Conservation (phyloP, 441 rosid genomes). For the Pelargonium citronellum region DNA sequence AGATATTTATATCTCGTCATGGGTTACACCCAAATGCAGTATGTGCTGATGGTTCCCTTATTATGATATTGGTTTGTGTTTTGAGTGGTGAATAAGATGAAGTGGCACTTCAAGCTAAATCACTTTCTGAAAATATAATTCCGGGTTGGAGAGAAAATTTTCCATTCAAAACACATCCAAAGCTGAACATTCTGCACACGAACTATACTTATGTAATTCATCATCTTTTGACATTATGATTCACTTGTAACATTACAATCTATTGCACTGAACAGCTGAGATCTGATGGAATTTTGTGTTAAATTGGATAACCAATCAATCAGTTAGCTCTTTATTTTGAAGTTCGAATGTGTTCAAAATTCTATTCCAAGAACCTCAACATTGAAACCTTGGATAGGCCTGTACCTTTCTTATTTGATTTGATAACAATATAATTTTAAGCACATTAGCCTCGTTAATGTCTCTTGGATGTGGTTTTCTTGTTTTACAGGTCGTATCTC, state of each 20-base stretch:
- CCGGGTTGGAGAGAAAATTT: not conserved
- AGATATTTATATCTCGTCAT: not conserved
- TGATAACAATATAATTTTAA: not conserved
- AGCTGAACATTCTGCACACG: not conserved
- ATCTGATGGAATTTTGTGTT: not conserved
- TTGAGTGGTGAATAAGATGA: not conserved
- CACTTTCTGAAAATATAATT: not conserved
- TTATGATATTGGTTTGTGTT: not conserved
- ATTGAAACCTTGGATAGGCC: not conserved
- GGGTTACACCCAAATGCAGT: too few species aligned
- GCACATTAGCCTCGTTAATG: slow-evolving; percentile 6
- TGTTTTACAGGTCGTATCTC: slow-evolving; percentile 63
- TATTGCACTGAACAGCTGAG: not conserved
- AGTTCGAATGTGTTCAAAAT: not conserved
- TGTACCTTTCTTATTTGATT: not conserved
- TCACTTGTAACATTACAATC: slow-evolving; percentile 3
- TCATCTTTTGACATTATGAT: slow-evolving; percentile 1
- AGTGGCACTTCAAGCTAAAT: not conserved
- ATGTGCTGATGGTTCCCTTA: too few species aligned
- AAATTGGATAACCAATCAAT: not conserved
- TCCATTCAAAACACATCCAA: not conserved
- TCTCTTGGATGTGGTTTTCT: slow-evolving; percentile 1
- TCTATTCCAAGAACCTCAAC: not conserved
- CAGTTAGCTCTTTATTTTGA: too few species aligned
- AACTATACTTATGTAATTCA: not conserved